A percentile compares a stretch with the other conserved stretches of the same genome.
Evolutionary conservation across 1,284 basidiomycete species (phyloP).

Genomic region (Inonotus hispidus): DNA sequence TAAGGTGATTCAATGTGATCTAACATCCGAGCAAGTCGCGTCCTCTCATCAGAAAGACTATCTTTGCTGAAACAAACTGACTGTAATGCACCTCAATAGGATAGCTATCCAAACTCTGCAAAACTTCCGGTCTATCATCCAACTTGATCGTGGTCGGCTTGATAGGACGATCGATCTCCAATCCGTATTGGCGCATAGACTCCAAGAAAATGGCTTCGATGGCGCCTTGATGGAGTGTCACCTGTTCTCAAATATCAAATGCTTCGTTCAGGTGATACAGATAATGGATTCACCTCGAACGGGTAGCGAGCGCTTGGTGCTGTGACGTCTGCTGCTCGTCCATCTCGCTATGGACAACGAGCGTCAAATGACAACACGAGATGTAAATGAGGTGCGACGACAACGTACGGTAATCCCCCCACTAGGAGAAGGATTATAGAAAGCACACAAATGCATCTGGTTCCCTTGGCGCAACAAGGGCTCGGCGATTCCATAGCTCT

Average conservation of each 20-base stretch:
- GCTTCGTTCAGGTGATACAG: neutral
- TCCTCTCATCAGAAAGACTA: too few species aligned
- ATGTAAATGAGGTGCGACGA: conserved; percentile 7
- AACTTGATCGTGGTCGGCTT: conserved; percentile 42
- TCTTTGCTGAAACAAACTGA: neutral
- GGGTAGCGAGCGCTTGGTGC: conserved; percentile 34
- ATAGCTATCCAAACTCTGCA: conserved; percentile 41
- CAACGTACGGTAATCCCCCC: conserved; percentile 55
- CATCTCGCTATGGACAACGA: conserved; percentile 41
- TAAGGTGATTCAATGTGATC: conserved; percentile 33
- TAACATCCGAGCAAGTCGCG: conserved; percentile 17
- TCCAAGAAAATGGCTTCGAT: conserved; percentile 69
- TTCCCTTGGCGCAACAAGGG: conserved; percentile 58
- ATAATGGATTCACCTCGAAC: conserved; percentile 11
- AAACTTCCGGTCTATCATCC: conserved; percentile 35
- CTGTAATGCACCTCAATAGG: conserved; percentile 47
- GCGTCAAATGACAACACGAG: neutral
- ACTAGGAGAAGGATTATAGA: conserved; percentile 58
- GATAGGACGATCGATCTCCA: conserved; percentile 54
- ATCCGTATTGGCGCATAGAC: conserved; percentile 46
- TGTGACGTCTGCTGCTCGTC: conserved; percentile 51
- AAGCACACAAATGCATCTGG: conserved; percentile 64
- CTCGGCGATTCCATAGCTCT: conserved; percentile 73
- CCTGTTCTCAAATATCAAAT: conserved; percentile 30
- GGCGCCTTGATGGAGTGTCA: conserved; percentile 70